Conservation (phyloP, 2,329 filamentous ascomycete genomes). For the Thielaviopsis euricoi region DNA sequence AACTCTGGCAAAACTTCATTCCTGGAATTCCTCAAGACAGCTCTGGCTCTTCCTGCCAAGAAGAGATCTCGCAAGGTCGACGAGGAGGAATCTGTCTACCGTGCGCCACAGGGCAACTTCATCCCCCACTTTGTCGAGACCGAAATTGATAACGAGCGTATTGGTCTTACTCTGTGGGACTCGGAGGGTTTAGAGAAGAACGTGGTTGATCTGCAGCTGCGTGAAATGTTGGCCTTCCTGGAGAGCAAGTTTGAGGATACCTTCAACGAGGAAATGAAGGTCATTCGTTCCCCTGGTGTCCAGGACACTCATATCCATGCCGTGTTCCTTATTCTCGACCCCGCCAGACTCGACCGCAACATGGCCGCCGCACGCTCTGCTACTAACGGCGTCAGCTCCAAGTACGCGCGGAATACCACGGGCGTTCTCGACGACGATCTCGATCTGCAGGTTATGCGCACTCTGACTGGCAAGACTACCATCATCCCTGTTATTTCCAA, state of each 20-base stretch:
- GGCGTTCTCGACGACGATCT: conserved; percentile 74
- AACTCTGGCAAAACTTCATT: conserved; percentile 92
- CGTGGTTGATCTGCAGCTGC: conserved; percentile 82
- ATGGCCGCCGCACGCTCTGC: conserved; percentile 48
- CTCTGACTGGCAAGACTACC: conserved; percentile 81
- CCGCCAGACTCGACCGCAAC: conserved; percentile 68
- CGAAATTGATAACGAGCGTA: conserved; percentile 79
- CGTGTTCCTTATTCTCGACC: conserved; percentile 83
- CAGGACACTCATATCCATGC: conserved; percentile 97
- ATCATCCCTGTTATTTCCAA: conserved; percentile 94
- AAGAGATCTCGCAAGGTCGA: conserved; percentile 46
- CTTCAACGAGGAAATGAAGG: conserved; percentile 93
- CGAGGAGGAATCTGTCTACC: conserved; percentile 41
- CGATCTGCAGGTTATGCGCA: conserved; percentile 77
- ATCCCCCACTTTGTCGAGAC: conserved; percentile 83
- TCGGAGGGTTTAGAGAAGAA: conserved; percentile 90
- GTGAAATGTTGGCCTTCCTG: conserved; percentile 79
- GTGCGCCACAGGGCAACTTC: conserved; percentile 50
- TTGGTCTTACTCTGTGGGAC: conserved; percentile 92
- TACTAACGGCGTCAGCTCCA: conserved; percentile 24
- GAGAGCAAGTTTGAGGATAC: conserved; percentile 99
- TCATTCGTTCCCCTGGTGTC: conserved; percentile 77
- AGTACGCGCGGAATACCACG: conserved; percentile 25
- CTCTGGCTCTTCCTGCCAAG: conserved; percentile 65
- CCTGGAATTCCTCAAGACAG: conserved; percentile 82